Conservation (phyloP, 768 basidiomycete species). For the Leccinum arenicola region DNA sequence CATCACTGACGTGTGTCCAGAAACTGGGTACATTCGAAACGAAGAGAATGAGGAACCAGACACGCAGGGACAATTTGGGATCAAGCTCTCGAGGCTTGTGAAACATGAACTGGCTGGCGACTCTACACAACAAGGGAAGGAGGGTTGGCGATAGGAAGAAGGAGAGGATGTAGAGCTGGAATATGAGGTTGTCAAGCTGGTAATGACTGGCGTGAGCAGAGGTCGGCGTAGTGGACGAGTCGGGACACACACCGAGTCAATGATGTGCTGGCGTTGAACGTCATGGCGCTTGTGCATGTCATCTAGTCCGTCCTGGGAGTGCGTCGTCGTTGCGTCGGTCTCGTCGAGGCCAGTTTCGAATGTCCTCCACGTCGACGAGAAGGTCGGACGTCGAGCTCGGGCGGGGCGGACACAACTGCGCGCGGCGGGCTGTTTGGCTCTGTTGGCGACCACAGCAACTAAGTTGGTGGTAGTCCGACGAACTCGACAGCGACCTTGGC, state of each 20-base stretch:
- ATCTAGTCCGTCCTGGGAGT: constrained; percentile 27
- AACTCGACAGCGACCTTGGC: no score
- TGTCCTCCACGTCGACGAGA: constrained; percentile 2
- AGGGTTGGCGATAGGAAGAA: constrained; percentile 75
- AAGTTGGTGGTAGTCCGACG: no score
- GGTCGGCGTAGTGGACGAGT: constrained; percentile 3
- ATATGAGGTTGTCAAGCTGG: constrained; percentile 68
- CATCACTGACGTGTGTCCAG: constrained; percentile 57
- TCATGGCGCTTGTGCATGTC: constrained; percentile 61
- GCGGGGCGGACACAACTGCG: background rate
- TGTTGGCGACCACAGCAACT: constrained; percentile 18
- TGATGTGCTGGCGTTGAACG: constrained; percentile 69
- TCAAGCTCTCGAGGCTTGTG: constrained; percentile 67
- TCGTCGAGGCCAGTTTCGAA: background rate
- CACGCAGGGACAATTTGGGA: constrained; percentile 60
- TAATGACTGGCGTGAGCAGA: constrained; percentile 9
- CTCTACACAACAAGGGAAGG: constrained; percentile 37
- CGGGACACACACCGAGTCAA: constrained; percentile 52
- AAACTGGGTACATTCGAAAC: constrained; percentile 57
- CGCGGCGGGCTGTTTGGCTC: constrained; percentile 25
- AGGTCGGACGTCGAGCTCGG: constrained; percentile 1
- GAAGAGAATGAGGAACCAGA: constrained; percentile 60
- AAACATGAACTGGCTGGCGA: constrained; percentile 62
- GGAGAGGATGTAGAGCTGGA: constrained; percentile 71
- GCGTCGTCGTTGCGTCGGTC: constrained; percentile 16